Conservation (phyloP, 768 basidiomycete genomes). For the Podaxis mareebaensis region DNA sequence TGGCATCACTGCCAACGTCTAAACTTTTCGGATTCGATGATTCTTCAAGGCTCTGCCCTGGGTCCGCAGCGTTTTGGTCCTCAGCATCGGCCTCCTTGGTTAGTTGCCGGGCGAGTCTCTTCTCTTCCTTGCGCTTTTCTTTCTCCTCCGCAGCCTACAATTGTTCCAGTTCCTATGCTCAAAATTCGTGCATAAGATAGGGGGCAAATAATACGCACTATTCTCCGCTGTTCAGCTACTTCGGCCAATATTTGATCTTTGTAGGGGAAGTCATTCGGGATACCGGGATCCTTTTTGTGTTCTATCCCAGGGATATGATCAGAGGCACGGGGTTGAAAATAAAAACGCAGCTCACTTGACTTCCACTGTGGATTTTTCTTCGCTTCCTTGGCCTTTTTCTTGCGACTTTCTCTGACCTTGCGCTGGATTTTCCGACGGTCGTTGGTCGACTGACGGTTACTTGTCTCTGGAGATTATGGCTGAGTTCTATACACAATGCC, state of each 20-base stretch:
- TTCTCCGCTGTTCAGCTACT: conserved; percentile 76
- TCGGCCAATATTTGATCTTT: conserved; percentile 95
- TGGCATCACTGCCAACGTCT: conserved; percentile 51
- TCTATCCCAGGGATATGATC: conserved; percentile 38
- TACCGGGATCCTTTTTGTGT: conserved; percentile 87
- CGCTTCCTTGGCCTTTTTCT: conserved; percentile 71
- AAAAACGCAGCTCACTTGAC: conserved; percentile 59
- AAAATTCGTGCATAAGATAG: background rate
- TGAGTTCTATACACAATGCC: conserved; percentile 5
- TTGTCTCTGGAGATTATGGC: conserved; percentile 63
- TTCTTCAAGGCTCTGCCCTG: conserved; percentile 22
- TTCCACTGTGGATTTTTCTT: conserved; percentile 89
- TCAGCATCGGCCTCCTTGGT: conserved; percentile 30
- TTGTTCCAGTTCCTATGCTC: conserved; percentile 3
- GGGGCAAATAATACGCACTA: conserved; percentile 42
- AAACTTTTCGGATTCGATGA: conserved; percentile 35
- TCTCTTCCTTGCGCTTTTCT: conserved; percentile 64
- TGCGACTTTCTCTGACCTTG: conserved; percentile 74
- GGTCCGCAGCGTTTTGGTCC: conserved; percentile 20
- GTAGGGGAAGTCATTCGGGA: conserved; percentile 91
- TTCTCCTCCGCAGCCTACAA: conserved; percentile 77
- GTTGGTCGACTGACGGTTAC: conserved; percentile 73
- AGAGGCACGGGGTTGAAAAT: conserved; percentile 6
- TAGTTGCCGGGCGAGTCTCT: conserved; percentile 31
- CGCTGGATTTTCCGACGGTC: conserved; percentile 72